phyloP scores from a whole-genome alignment of 1,139 yeast genomes.

The Taphrina communis region DNA sequence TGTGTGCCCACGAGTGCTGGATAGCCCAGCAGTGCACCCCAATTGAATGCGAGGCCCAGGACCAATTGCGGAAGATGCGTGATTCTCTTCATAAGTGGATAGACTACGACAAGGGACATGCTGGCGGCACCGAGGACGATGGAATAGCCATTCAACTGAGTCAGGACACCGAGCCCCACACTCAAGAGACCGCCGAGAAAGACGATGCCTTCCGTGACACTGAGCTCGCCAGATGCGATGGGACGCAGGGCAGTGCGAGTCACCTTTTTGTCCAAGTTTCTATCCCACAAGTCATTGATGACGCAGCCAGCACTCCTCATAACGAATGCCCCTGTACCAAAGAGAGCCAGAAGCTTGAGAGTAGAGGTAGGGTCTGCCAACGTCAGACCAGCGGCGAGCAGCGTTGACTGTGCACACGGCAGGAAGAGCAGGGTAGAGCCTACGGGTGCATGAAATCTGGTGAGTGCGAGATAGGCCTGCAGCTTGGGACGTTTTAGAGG shows the following conservation, averaged over 20 bases:
- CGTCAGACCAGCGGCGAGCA: slow-evolving; percentile 81
- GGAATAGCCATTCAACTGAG: slow-evolving; percentile 73
- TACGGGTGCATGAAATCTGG: slow-evolving; percentile 91
- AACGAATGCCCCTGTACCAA: slow-evolving; percentile 80
- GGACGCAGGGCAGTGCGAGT: slow-evolving; percentile 89
- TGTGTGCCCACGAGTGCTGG: slow-evolving; percentile 86
- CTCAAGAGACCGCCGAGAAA: slow-evolving; percentile 77
- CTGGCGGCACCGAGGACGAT: slow-evolving; percentile 83
- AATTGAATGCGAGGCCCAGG: slow-evolving; percentile 79
- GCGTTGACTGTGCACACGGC: slow-evolving; percentile 81
- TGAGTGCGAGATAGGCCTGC: slow-evolving; percentile 53
- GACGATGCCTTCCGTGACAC: slow-evolving; percentile 70
- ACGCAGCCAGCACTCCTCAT: slow-evolving; percentile 99
- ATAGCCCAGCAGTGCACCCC: slow-evolving; percentile 94
- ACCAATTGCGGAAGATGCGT: slow-evolving; percentile 93
- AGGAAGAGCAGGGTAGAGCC: slow-evolving; percentile 83
- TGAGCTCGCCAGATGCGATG: slow-evolving; percentile 82
- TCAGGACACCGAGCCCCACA: slow-evolving; percentile 75
- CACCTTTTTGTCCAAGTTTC: slow-evolving; percentile 81
- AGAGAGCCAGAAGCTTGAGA: slow-evolving; percentile 58
- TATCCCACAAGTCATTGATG: slow-evolving; percentile 84
- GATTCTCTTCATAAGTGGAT: slow-evolving; percentile 90
- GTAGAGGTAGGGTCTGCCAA: slow-evolving; percentile 72
- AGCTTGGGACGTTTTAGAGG: slow-evolving; percentile 22
- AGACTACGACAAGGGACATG: slow-evolving; percentile 77